A percentile compares a stretch with the other conserved stretches of the same genome.
phyloP scores from a whole-genome alignment of 345 rosid genomes.

The Psidium friedrichsthalianum region DNA sequence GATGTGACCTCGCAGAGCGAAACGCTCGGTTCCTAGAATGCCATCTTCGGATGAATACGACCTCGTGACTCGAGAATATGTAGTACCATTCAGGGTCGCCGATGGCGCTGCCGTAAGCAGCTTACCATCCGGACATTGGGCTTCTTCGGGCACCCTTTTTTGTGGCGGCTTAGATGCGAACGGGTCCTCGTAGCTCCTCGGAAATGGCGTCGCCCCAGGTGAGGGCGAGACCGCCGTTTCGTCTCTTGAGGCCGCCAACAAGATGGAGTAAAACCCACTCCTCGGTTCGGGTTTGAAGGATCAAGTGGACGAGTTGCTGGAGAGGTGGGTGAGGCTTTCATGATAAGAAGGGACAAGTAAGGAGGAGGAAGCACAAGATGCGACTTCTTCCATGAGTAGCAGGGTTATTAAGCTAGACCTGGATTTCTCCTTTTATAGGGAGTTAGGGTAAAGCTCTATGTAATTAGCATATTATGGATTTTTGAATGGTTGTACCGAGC shows the following conservation, averaged over 20 bases:
- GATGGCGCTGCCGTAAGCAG: background rate
- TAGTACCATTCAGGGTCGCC: background rate
- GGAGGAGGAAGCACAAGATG: background rate
- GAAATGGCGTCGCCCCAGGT: constrained; percentile 1
- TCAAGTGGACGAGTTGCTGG: constrained; percentile 5
- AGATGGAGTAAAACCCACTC: constrained; percentile 16
- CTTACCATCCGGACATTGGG: constrained; percentile 7
- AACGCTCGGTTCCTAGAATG: background rate
- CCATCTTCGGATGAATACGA: background rate
- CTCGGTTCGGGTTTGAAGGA: constrained; percentile 3
- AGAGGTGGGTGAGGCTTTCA: background rate
- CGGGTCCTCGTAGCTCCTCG: background rate
- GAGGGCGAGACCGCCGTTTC: constrained; percentile 2
- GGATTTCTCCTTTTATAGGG: background rate
- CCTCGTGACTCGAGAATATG: background rate
- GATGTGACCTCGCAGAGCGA: background rate
- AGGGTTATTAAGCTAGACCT: background rate
- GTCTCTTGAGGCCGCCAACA: constrained; percentile 7
- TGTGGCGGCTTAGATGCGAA: background rate
- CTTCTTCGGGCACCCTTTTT: background rate
- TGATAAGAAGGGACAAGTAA: background rate
- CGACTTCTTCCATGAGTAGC: background rate
- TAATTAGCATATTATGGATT: background rate
- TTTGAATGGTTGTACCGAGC: background rate
- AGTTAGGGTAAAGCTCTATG: background rate